These are phyloP conservation scores for Oryza glumipatula DNA, from an alignment of 176 grass and related monocot genomes.

Conservation along the genomic window DNA sequence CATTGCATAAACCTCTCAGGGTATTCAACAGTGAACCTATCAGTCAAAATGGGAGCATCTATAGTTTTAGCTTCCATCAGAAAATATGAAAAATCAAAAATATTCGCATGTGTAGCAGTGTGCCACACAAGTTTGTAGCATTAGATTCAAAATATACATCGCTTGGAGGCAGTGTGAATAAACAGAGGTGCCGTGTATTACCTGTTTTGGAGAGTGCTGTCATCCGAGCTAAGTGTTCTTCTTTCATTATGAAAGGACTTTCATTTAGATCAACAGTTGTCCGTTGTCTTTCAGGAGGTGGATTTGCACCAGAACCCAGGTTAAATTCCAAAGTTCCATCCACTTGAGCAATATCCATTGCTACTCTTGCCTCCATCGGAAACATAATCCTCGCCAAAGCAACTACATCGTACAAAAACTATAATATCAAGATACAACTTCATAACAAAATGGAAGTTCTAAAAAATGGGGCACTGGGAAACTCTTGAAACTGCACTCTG, in stretches of 20 bases:
- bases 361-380: conserved; percentile 75
- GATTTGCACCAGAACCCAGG: conserved; percentile 39
- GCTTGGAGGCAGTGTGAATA: neutral
- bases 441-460: neutral
- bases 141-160: neutral
- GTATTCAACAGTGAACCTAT: neutral
- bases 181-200: neutral
- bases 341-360: conserved; percentile 89
- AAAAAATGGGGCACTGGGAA: neutral
- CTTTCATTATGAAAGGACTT: conserved; percentile 66
- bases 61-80: neutral
- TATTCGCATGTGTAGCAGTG: neutral
- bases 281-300: conserved; percentile 15
- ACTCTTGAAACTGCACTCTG: neutral
- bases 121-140: neutral
- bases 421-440: neutral
- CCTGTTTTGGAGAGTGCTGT: conserved; percentile 86
- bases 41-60: neutral
- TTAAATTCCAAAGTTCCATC: conserved; percentile 81
- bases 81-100: neutral
- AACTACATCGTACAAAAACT: conserved; percentile 59
- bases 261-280: conserved; percentile 62
- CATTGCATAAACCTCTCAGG: neutral
- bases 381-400: conserved; percentile 86
- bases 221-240: conserved; percentile 71